phyloP scores from a whole-genome alignment of 2,329 filamentous ascomycete species.

The Colletotrichum orchidophilum region DNA sequence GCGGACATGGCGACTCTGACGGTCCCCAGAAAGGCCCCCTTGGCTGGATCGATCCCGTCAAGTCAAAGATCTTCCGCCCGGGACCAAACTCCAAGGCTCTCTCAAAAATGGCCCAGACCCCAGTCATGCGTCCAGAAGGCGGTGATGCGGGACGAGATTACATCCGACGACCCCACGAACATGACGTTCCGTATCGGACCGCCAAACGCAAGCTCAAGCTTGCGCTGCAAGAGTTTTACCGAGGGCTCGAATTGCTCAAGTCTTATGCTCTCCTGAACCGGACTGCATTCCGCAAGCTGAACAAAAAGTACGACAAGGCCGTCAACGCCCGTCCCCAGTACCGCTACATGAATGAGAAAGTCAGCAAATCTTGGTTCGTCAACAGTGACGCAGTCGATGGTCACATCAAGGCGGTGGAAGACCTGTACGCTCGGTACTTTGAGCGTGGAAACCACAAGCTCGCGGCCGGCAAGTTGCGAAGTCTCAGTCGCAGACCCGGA shows the following conservation, averaged over 20 bases:
- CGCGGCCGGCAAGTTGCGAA: constrained; percentile 85
- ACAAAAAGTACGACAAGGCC: constrained; percentile 98
- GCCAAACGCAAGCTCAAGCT: constrained; percentile 93
- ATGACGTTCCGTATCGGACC: constrained; percentile 82
- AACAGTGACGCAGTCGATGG: constrained; percentile 85
- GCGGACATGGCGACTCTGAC: constrained; percentile 40
- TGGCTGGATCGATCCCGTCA: constrained; percentile 63
- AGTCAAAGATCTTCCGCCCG: constrained; percentile 61
- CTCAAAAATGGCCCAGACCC: constrained; percentile 62
- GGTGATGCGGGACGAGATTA: constrained; percentile 57
- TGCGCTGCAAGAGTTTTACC: constrained; percentile 92
- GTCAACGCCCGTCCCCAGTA: constrained; percentile 80
- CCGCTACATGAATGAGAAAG: constrained; percentile 89
- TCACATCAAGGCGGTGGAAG: constrained; percentile 83
- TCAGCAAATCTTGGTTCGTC: constrained; percentile 91
- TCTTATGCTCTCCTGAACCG: constrained; percentile 90
- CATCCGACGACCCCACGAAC: constrained; percentile 56
- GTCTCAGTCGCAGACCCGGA: constrained; percentile 67
- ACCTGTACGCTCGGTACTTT: constrained; percentile 94
- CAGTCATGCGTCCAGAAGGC: constrained; percentile 46
- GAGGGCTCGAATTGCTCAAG: constrained; percentile 89
- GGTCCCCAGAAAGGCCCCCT: constrained; percentile 36
- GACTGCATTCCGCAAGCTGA: constrained; percentile 95
- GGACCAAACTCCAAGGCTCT: constrained; percentile 70
- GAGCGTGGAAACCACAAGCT: constrained; percentile 93